A percentile compares a stretch with the other conserved stretches of the same genome.
These are phyloP conservation scores for Aspergillus ibericus DNA, from an alignment of 2,329 filamentous ascomycete species.

Conservation along the genomic window DNA sequence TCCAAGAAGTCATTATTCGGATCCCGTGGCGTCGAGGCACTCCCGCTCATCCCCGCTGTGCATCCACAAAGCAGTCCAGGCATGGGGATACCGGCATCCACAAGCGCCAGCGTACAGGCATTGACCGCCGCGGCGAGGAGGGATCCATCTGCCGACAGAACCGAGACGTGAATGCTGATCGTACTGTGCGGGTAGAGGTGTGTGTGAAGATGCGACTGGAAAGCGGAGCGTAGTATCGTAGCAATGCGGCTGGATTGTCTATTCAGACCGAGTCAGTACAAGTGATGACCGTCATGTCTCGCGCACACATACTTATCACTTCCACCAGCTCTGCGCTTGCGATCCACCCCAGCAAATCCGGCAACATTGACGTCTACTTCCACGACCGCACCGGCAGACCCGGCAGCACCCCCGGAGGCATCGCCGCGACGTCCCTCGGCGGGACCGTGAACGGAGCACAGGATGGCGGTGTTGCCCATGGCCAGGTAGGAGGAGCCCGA, in stretches of 20 bases:
- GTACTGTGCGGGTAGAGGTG: slow-evolving; percentile 86
- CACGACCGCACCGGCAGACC: slow-evolving; percentile 63
- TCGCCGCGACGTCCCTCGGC: slow-evolving; percentile 63
- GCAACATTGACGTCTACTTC: slow-evolving; percentile 81
- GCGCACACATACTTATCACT: slow-evolving; percentile 69
- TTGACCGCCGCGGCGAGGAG: slow-evolving; percentile 88
- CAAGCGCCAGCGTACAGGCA: slow-evolving; percentile 83
- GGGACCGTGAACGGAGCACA: slow-evolving; percentile 87
- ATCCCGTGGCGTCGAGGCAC: slow-evolving; percentile 43
- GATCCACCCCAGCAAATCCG: slow-evolving; percentile 83
- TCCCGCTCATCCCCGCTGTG: slow-evolving; percentile 70
- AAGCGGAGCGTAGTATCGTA: slow-evolving; percentile 73
- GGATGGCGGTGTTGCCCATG: slow-evolving; percentile 96
- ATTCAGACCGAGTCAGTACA: slow-evolving; percentile 2
- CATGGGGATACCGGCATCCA: slow-evolving; percentile 96
- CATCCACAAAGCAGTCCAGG: slow-evolving; percentile 85
- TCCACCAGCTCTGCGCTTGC: slow-evolving; percentile 68
- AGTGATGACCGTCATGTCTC: not conserved
- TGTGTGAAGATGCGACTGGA: slow-evolving; percentile 75
- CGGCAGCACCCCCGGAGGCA: slow-evolving; percentile 46
- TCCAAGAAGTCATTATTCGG: slow-evolving; percentile 44
- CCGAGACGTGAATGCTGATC: slow-evolving; percentile 79
- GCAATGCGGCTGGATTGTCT: slow-evolving; percentile 66
- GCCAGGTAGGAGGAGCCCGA: slow-evolving; percentile 93
- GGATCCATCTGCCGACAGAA: slow-evolving; percentile 86